Evolutionary conservation across 2,329 filamentous ascomycete species (phyloP).

Genomic region (Epichloe gansuensis): DNA sequence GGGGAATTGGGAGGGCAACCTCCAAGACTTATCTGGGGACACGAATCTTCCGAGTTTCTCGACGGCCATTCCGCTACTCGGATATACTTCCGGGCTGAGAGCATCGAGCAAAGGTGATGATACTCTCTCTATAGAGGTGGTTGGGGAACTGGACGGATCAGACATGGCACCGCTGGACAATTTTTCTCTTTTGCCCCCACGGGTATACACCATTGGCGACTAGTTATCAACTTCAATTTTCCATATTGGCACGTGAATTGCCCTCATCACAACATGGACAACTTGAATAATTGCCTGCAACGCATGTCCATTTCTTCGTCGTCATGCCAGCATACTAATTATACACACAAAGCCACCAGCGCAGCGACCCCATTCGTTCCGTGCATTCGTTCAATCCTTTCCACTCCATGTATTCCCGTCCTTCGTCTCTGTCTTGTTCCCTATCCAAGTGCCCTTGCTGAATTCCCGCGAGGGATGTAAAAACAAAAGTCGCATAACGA

Average conservation of each 20-base stretch:
- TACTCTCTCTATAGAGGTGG: not conserved
- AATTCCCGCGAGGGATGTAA: not conserved
- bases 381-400: not conserved
- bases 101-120: not conserved
- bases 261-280: not conserved
- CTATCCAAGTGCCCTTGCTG: conserved; percentile 3
- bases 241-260: not conserved
- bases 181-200: not conserved
- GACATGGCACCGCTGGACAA: not conserved
- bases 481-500: not conserved
- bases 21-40: not conserved
- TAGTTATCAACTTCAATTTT: no score
- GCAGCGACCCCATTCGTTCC: not conserved
- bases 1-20: no score
- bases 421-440: not conserved
- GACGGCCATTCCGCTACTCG: not conserved
- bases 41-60: not conserved
- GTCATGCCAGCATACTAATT: not conserved
- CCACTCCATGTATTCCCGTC: not conserved
- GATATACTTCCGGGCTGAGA: not conserved
- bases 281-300: not conserved
- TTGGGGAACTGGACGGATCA: not conserved
- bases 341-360: not conserved
- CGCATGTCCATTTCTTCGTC: not conserved
- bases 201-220: not conserved